phyloP scores from a whole-genome alignment of 352 stramenopile genomes.

The Phytophthora idaei region DNA sequence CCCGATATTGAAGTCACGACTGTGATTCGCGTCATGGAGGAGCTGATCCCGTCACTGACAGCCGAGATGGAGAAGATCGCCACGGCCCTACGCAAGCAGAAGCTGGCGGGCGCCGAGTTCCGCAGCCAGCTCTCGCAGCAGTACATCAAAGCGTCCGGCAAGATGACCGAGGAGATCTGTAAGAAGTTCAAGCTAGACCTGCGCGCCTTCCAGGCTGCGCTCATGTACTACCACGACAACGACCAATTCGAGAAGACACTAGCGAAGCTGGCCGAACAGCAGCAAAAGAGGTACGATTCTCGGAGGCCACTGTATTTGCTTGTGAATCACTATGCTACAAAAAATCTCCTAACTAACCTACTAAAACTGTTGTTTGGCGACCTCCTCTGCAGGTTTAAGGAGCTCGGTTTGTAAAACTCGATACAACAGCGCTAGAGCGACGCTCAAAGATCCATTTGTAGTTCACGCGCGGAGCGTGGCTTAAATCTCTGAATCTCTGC shows the following conservation, averaged over 20 bases:
- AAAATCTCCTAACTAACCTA: conserved; percentile 22
- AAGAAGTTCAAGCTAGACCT: conserved; percentile 59
- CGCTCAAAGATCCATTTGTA: conserved; percentile 17
- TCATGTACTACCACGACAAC: conserved; percentile 85
- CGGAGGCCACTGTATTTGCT: conserved; percentile 27
- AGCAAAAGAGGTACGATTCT: conserved; percentile 62
- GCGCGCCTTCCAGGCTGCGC: conserved; percentile 69
- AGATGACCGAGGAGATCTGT: conserved; percentile 64
- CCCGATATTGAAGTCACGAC: conserved; percentile 62
- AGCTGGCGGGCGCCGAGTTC: conserved; percentile 47
- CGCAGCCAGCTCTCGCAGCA: conserved; percentile 61
- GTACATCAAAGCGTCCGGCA: conserved; percentile 72
- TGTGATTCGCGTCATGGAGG: conserved; percentile 71
- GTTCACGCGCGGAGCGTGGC: conserved; percentile 1
- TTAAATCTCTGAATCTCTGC: conserved; percentile 1
- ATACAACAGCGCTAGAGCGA: background rate
- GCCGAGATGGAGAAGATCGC: conserved; percentile 77
- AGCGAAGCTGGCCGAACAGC: conserved; percentile 61
- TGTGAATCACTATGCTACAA: conserved; percentile 26
- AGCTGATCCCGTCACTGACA: conserved; percentile 74
- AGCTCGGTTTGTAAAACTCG: conserved; percentile 50
- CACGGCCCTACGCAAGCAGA: conserved; percentile 35
- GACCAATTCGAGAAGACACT: conserved; percentile 65
- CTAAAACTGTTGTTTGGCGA: conserved; percentile 15
- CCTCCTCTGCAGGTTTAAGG: conserved; percentile 47